Evolutionary conservation across 2,329 filamentous ascomycete species (phyloP).

Genomic region (Aotearoamyces nothofagi): DNA sequence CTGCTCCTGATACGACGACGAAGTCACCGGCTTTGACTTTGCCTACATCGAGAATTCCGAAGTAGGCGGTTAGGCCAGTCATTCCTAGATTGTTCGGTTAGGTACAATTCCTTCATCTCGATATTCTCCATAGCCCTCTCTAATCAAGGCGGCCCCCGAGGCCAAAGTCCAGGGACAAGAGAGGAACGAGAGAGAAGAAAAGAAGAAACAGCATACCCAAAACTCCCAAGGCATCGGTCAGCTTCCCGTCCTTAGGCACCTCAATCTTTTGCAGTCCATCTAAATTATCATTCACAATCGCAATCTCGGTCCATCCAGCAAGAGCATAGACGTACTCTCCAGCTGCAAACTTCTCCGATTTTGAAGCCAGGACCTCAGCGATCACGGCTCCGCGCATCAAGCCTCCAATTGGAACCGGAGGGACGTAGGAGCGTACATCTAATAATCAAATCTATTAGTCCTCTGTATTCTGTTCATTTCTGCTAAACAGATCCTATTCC

Average conservation of each 20-base stretch:
- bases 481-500: no score
- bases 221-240: conserved; percentile 45
- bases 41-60: conserved; percentile 55
- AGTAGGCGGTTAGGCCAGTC: conserved; percentile 63
- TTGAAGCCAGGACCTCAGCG: conserved; percentile 45
- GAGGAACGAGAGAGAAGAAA: no score
- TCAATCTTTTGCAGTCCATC: conserved; percentile 25
- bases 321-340: conserved; percentile 41
- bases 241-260: conserved; percentile 25
- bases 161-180: no score
- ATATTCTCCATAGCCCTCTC: no score
- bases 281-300: conserved; percentile 38
- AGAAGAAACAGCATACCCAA: conserved; percentile 20
- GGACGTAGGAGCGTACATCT: conserved; percentile 44
- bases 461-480: no score
- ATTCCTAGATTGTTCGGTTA: conserved; percentile 36
- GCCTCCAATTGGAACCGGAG: conserved; percentile 51
- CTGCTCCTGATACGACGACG: conserved; percentile 64
- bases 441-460: no score
- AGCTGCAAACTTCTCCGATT: conserved; percentile 33
- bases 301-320: conserved; percentile 53
- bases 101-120: no score
- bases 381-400: conserved; percentile 51
- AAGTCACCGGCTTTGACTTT: conserved; percentile 54
- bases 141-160: no score